Evolutionary conservation across 2,329 filamentous ascomycete species (phyloP).

Genomic region (Trichoderma polysporum): DNA sequence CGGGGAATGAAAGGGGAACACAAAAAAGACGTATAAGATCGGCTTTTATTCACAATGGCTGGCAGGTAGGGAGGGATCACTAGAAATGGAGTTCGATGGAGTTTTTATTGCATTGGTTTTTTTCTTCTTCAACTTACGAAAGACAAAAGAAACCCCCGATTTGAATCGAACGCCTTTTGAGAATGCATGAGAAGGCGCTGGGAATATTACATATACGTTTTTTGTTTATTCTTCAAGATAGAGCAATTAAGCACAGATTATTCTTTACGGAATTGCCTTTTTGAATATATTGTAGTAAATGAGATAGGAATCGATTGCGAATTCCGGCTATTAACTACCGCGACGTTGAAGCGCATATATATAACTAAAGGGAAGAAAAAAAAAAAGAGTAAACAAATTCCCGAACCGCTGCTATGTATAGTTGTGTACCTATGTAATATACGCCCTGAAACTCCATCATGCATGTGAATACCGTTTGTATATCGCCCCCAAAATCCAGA

Average conservation of each 20-base stretch:
- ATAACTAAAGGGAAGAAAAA: background rate
- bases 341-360: no score
- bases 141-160: background rate
- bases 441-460: background rate
- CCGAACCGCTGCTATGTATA: background rate
- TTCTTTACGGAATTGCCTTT: background rate
- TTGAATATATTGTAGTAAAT: background rate
- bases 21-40: background rate
- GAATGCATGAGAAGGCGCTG: background rate
- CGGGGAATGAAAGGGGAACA: background rate
- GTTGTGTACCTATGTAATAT: background rate
- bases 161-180: background rate
- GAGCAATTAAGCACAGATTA: background rate
- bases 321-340: no score
- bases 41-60: background rate
- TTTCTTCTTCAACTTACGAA: background rate
- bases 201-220: background rate
- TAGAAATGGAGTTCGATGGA: constrained; percentile 11
- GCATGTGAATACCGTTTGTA: background rate
- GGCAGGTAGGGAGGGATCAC: background rate
- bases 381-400: background rate
- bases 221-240: background rate
- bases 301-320: background rate
- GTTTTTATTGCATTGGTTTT: background rate
- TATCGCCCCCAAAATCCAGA: background rate